Conservation (phyloP, 2,329 filamentous ascomycete species). For the Nothophoma quercina region DNA sequence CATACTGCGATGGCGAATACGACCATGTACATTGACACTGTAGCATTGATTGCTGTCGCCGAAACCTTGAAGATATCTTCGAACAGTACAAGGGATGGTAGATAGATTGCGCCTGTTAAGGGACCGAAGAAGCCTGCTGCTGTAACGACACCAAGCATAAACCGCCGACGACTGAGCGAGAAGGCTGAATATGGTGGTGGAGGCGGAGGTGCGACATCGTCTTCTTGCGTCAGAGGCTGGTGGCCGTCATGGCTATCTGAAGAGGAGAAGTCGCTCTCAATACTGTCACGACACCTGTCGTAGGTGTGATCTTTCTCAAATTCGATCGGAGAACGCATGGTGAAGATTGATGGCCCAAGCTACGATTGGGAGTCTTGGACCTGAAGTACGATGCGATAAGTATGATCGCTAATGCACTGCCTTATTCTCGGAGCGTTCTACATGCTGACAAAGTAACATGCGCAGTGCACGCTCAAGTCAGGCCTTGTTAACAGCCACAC, state of each 20-base stretch:
- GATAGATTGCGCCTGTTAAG: constrained; percentile 55
- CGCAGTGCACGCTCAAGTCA: constrained; percentile 9
- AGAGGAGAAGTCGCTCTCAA: constrained; percentile 31
- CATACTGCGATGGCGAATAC: constrained; percentile 52
- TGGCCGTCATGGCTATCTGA: constrained; percentile 22
- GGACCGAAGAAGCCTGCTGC: constrained; percentile 55
- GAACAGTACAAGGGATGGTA: constrained; percentile 52
- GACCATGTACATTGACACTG: constrained; percentile 56
- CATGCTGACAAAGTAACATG: constrained; percentile 19
- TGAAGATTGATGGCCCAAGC: constrained; percentile 9
- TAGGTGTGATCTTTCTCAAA: constrained; percentile 34
- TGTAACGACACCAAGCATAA: constrained; percentile 52
- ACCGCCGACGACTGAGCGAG: constrained; percentile 43
- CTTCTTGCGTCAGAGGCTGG: constrained; percentile 15
- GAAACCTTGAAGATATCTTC: constrained; percentile 48
- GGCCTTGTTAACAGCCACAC: constrained; percentile 18
- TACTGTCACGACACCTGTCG: constrained; percentile 31
- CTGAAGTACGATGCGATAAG: constrained; percentile 27
- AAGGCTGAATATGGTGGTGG: constrained; percentile 50
- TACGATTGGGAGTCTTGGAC: constrained; percentile 13
- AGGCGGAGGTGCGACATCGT: constrained; percentile 10
- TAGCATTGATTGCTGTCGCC: constrained; percentile 51
- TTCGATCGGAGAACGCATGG: constrained; percentile 34
- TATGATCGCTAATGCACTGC: constrained; percentile 22
- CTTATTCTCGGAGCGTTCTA: constrained; percentile 23